Evolutionary conservation across 306 rosid genomes (phyloP).

Genomic region (Rosa rugosa): DNA sequence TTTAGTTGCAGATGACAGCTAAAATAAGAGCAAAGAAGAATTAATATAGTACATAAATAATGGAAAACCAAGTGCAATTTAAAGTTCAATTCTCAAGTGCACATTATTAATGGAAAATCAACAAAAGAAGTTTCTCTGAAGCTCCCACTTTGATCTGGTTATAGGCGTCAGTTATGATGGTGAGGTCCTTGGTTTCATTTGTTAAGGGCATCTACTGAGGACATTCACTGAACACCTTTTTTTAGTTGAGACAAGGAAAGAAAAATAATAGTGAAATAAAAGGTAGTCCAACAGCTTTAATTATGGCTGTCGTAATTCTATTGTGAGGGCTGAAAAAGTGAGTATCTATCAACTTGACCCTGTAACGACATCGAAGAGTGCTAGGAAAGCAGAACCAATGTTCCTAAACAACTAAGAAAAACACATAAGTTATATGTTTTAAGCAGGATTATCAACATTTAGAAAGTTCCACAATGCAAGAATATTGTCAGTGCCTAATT

Average conservation of each 20-base stretch:
- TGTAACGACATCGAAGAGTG: neutral
- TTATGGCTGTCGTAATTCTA: neutral
- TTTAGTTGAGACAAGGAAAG: neutral
- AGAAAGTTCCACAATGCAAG: neutral
- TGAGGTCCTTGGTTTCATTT: neutral
- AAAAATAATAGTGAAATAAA: neutral
- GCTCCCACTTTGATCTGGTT: neutral
- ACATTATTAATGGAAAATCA: neutral
- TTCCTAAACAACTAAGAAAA: neutral
- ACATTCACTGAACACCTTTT: neutral
- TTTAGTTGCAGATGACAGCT: conserved; percentile 62
- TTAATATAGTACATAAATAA: conserved; percentile 17
- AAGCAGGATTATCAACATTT: neutral
- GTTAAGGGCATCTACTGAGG: neutral
- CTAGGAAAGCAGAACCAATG: neutral
- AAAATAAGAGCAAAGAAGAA: conserved; percentile 25
- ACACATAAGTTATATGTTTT: neutral
- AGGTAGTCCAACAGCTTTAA: neutral
- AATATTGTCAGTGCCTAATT: neutral
- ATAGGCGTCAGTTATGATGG: neutral
- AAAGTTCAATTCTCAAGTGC: neutral
- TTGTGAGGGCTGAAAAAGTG: neutral
- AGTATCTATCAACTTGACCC: neutral
- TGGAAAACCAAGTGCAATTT: neutral
- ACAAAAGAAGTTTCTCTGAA: neutral